Conservation (phyloP, 2,329 filamentous ascomycete species). For the Diaporthe amygdali region DNA sequence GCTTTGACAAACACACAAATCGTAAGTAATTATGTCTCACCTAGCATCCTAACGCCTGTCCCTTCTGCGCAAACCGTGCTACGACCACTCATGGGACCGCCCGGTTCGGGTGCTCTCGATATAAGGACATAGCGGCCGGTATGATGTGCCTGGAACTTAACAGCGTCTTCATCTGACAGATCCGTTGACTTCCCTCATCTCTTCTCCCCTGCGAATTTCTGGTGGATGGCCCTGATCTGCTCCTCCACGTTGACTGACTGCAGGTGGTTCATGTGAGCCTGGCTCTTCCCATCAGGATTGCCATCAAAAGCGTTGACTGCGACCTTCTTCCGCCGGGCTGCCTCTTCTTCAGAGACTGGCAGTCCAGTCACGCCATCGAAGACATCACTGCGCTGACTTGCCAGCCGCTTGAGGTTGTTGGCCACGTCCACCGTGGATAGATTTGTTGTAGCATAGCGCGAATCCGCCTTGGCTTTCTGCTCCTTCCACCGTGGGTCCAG, state of each 20-base stretch:
- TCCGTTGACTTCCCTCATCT: slow-evolving; percentile 19
- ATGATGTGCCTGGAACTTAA: not conserved
- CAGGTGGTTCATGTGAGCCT: slow-evolving; percentile 60
- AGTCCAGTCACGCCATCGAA: slow-evolving; percentile 78
- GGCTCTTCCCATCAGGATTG: slow-evolving; percentile 62
- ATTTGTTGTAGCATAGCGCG: slow-evolving; percentile 84
- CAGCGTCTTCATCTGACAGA: not conserved
- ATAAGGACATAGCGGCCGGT: not conserved
- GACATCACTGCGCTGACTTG: slow-evolving; percentile 84
- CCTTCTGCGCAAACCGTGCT: not conserved
- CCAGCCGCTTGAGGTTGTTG: slow-evolving; percentile 93
- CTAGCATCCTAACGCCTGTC: slow-evolving; percentile 7
- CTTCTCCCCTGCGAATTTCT: slow-evolving; percentile 54
- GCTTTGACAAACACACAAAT: slow-evolving; percentile 19
- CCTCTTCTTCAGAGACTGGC: slow-evolving; percentile 74
- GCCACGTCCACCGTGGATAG: slow-evolving; percentile 86
- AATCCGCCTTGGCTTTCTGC: slow-evolving; percentile 87
- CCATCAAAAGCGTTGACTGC: slow-evolving; percentile 70
- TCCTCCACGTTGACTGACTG: slow-evolving; percentile 81
- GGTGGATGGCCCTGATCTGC: slow-evolving; percentile 73
- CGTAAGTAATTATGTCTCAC: slow-evolving; percentile 18
- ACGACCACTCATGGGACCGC: not conserved
- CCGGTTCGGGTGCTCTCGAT: not conserved
- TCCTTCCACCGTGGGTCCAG: slow-evolving; percentile 96
- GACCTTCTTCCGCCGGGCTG: slow-evolving; percentile 76